Conservation (phyloP, 2,329 filamentous ascomycete genomes). For the Trichoderma simmonsii region DNA sequence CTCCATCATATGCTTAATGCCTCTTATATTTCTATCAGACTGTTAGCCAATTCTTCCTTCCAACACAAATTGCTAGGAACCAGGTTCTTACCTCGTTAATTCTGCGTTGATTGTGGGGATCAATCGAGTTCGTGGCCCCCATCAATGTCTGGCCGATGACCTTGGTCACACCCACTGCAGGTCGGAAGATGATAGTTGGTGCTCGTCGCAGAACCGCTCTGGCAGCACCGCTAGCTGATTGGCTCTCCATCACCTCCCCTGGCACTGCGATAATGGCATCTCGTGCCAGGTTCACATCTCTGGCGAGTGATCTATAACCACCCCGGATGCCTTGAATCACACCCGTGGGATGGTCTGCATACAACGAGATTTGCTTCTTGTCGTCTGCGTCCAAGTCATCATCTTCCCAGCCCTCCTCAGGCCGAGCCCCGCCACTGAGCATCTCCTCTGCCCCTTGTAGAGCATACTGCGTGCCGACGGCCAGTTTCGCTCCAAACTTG, state of each 20-base stretch:
- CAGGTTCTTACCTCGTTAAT: constrained; percentile 74
- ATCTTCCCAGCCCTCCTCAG: constrained; percentile 51
- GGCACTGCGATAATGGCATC: constrained; percentile 96
- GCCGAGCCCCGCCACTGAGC: constrained; percentile 48
- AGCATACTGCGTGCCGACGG: constrained; percentile 90
- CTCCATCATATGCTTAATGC: background rate
- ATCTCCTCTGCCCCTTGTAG: constrained; percentile 85
- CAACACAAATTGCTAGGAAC: constrained; percentile 27
- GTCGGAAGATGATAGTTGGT: constrained; percentile 89
- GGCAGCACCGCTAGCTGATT: constrained; percentile 75
- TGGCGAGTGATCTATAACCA: constrained; percentile 76
- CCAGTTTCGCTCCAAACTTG: constrained; percentile 88
- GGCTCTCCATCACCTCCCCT: constrained; percentile 83
- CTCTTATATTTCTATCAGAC: constrained; percentile 46
- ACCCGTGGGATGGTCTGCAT: constrained; percentile 89
- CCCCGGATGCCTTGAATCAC: constrained; percentile 82
- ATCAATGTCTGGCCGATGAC: constrained; percentile 85
- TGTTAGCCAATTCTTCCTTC: constrained; percentile 13
- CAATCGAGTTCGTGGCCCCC: constrained; percentile 88
- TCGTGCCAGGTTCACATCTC: constrained; percentile 80
- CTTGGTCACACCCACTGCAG: constrained; percentile 85
- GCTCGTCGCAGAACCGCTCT: constrained; percentile 75
- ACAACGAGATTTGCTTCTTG: constrained; percentile 78
- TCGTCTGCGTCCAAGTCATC: constrained; percentile 65
- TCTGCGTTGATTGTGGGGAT: constrained; percentile 74